These are phyloP conservation scores for Colletotrichum euphorbiae DNA, from an alignment of 2,329 filamentous ascomycete species.

Conservation along the genomic window DNA sequence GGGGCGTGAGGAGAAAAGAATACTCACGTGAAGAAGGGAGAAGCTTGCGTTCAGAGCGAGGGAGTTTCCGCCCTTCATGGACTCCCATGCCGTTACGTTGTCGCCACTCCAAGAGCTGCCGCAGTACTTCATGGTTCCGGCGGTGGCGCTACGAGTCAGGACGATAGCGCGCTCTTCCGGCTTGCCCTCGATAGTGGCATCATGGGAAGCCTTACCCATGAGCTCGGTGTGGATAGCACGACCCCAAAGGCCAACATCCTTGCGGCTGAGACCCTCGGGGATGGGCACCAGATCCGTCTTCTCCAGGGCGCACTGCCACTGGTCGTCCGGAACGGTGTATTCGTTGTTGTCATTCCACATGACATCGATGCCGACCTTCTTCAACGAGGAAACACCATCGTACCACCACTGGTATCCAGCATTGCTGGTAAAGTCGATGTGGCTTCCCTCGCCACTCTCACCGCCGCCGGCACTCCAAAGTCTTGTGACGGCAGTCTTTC, in stretches of 20 bases:
- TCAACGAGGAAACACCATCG: constrained; percentile 71
- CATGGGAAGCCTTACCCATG: constrained; percentile 77
- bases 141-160: constrained; percentile 76
- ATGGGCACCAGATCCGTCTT: constrained; percentile 48
- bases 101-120: constrained; percentile 81
- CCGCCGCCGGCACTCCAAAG: constrained; percentile 80
- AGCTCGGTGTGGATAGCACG: constrained; percentile 77
- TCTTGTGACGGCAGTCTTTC: constrained; percentile 66
- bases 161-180: constrained; percentile 74
- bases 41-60: constrained; percentile 76
- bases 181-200: constrained; percentile 69
- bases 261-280: constrained; percentile 52
- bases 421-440: constrained; percentile 78
- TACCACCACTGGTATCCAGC: constrained; percentile 79
- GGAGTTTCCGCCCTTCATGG: constrained; percentile 78
- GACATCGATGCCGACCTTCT: constrained; percentile 73
- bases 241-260: constrained; percentile 75
- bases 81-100: constrained; percentile 79
- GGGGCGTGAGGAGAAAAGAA: no score
- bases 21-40: constrained; percentile 69
- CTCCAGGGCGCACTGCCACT: constrained; percentile 72
- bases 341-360: constrained; percentile 88
- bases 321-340: constrained; percentile 74
- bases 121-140: constrained; percentile 76
- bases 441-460: constrained; percentile 75